Percentiles rank a stretch among this genome's conserved stretches.
These are phyloP conservation scores for Neurospora sp. DNA, from an alignment of 495 filamentous ascomycete species.

Conservation along the genomic window DNA sequence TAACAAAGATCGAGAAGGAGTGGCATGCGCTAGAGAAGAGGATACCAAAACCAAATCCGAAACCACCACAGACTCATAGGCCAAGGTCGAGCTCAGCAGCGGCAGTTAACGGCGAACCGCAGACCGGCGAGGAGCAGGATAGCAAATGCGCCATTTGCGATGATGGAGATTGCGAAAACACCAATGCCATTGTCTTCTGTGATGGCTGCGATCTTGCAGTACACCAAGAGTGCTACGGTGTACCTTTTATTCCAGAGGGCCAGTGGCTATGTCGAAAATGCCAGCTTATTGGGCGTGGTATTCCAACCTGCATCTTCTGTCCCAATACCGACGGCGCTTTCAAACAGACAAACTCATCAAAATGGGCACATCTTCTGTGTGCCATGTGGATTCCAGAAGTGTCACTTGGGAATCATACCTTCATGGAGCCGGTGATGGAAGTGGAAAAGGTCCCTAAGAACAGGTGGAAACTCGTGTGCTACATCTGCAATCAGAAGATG, in stretches of 20 bases:
- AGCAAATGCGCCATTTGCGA: constrained; percentile 97
- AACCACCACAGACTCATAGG: constrained; percentile 84
- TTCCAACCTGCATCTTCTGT: constrained; percentile 95
- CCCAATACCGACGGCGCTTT: constrained; percentile 96
- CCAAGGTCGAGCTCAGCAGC: constrained; percentile 86
- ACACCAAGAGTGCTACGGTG: constrained; percentile 98
- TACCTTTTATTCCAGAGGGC: constrained; percentile 96
- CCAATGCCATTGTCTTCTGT: constrained; percentile 99
- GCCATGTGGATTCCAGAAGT: constrained; percentile 99
- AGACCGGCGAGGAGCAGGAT: constrained; percentile 87
- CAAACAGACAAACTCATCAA: constrained; percentile 90
- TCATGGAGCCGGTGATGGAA: constrained; percentile 97
- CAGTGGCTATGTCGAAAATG: constrained; percentile 98
- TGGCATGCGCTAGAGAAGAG: constrained; percentile 94
- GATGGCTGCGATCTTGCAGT: constrained; percentile 97
- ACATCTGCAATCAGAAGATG: constrained; percentile 96
- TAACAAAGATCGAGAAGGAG: constrained; percentile 98
- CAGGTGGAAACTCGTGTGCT: constrained; percentile 89
- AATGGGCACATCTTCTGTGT: constrained; percentile 94
- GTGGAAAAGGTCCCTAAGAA: constrained; percentile 93
- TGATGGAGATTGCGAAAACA: constrained; percentile 97
- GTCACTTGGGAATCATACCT: constrained; percentile 85
- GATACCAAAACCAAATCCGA: constrained; percentile 92
- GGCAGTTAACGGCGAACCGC: constrained; percentile 81
- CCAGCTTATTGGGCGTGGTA: constrained; percentile 83